Evolutionary conservation across 2,329 filamentous ascomycete species (phyloP).

Genomic region (Fonsecaea multimorphosa): DNA sequence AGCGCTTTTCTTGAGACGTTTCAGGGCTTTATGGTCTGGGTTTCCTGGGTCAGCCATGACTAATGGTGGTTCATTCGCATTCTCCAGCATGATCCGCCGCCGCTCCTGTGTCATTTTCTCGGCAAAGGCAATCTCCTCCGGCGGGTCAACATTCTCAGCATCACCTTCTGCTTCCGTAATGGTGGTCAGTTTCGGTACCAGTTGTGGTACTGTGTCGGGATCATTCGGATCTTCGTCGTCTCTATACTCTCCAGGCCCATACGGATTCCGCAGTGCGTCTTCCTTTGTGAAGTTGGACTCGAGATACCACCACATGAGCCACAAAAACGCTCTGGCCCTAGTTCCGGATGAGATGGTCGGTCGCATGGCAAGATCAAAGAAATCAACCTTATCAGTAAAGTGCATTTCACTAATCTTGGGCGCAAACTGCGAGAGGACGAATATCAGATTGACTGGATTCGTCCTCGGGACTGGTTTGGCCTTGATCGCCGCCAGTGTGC

Average conservation of each 20-base stretch:
- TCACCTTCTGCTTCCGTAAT: conserved; percentile 58
- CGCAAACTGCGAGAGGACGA: conserved; percentile 88
- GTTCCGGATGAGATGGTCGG: conserved; percentile 80
- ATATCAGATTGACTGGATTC: conserved; percentile 96
- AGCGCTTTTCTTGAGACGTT: conserved; percentile 53
- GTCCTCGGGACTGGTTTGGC: conserved; percentile 72
- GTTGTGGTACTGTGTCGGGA: conserved; percentile 53
- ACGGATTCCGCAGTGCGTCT: conserved; percentile 87
- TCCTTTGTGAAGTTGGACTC: conserved; percentile 86
- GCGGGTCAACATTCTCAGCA: conserved; percentile 57
- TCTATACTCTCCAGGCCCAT: conserved; percentile 63
- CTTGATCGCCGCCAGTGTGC: conserved; percentile 82
- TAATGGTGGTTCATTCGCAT: conserved; percentile 46
- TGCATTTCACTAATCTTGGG: conserved; percentile 91
- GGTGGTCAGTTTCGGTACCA: conserved; percentile 55
- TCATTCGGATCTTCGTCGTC: conserved; percentile 41
- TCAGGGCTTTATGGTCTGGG: conserved; percentile 50
- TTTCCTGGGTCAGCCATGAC: conserved; percentile 37
- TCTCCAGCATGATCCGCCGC: conserved; percentile 53
- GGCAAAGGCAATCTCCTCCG: conserved; percentile 56
- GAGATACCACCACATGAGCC: conserved; percentile 99
- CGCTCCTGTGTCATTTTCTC: conserved; percentile 56
- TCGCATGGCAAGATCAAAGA: conserved; percentile 96
- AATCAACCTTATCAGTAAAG: conserved; percentile 83
- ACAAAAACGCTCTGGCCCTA: conserved; percentile 86